phyloP scores from a whole-genome alignment of 2,329 filamentous ascomycete species.

The Cordyceps farinosa region DNA sequence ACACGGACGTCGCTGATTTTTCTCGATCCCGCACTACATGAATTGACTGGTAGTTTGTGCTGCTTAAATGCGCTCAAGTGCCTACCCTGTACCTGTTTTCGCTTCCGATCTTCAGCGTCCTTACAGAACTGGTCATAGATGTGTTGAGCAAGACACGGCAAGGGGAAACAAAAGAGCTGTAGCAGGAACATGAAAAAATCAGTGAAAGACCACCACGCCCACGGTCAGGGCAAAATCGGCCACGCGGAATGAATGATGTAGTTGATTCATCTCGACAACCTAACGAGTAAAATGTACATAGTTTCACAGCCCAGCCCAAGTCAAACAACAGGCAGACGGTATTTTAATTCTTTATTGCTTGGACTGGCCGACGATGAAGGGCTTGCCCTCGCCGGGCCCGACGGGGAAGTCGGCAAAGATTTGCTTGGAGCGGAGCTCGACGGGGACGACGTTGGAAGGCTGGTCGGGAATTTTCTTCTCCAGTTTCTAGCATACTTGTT shows the following conservation, averaged over 20 bases:
- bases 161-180: not conserved
- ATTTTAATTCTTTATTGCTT: conserved; percentile 31
- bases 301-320: conserved; percentile 4
- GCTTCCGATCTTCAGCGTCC: too few species aligned
- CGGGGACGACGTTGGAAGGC: conserved; percentile 64
- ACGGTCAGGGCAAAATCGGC: not conserved
- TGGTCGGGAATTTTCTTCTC: conserved; percentile 77
- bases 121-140: too few species aligned
- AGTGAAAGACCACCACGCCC: too few species aligned
- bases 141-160: not conserved
- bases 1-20: not conserved
- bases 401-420: conserved; percentile 56
- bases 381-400: conserved; percentile 41
- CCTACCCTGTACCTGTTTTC: not conserved
- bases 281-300: conserved; percentile 16
- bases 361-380: conserved; percentile 36
- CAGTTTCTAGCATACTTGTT: conserved; percentile 55
- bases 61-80: too few species aligned
- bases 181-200: not conserved
- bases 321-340: conserved; percentile 6
- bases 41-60: too few species aligned
- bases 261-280: conserved; percentile 16
- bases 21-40: too few species aligned
- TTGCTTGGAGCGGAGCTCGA: conserved; percentile 67
- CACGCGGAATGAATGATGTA: not conserved